Evolutionary conservation across 345 rosid species (phyloP), one percentile per base, ranked within the genome.

Genomic region (Arabidopsis arenosa): DNA sequence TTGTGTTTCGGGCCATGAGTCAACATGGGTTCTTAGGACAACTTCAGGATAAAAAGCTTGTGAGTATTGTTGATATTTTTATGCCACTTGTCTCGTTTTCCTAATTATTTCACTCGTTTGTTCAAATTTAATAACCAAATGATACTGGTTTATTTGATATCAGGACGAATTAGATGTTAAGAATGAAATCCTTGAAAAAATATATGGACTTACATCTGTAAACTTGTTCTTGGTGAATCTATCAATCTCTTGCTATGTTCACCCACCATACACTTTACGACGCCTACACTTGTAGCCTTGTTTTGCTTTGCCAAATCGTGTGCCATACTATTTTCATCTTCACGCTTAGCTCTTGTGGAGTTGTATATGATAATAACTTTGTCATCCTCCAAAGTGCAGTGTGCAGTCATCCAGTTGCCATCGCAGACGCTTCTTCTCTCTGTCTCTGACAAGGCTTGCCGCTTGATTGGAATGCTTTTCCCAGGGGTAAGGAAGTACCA

Each of bases 31-130:
- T 92, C 79, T 93, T 95, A 60, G 98, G 93, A 71, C 97, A 90
- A 68, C 86, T 95, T 65, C 99, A 90, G 83, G 97, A 92, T 76
- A 95, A 95, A 85, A 95, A 95, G 82, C 99, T 95, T 80, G 99
- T 95, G 80, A 88, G 96, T 87, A 56, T 37, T 74, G 66, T 71
- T 55, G 44, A 64, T 66, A 77, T 55, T 61, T 23, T 52, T 62
- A 62, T 7, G 21, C 53, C 28, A 54, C 1, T 32, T 39, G 32
- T 47, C 39, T 63, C 37, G 21, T 15, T 63, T 44, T 43, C 40
- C 59, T 35, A 10, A 4, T 45, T 52, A 7, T 59, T 40, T 32
- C n/a, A 51, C 58, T 35, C 26, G 26, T 23, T 23, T 23, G 26
- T 23, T 60, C 33, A 33, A 41, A 35, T 44, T 23, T 68, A n/a